Conservation (phyloP, 2,329 filamentous ascomycete species). For the Neurospora crassa region DNA sequence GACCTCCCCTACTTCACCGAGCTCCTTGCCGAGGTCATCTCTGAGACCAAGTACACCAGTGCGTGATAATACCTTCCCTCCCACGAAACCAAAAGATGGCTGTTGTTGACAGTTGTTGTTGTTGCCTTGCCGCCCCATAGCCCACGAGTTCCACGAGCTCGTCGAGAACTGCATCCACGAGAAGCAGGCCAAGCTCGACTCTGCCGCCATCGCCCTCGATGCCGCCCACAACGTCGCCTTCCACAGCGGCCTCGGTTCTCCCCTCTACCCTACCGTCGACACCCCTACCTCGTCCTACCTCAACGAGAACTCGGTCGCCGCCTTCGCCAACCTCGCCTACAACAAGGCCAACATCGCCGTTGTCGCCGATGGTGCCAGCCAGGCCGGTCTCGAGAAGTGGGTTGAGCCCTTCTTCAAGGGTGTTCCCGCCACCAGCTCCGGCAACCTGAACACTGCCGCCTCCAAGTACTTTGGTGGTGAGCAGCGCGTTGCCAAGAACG, state of each 20-base stretch:
- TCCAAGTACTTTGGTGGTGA: conserved; percentile 92
- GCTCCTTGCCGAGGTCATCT: conserved; percentile 84
- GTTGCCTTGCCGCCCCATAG: conserved; percentile 34
- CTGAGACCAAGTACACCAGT: conserved; percentile 78
- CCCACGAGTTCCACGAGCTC: conserved; percentile 84
- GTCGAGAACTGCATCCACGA: conserved; percentile 66
- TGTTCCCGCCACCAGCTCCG: conserved; percentile 45
- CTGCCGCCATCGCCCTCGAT: conserved; percentile 65
- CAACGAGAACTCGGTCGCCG: conserved; percentile 61
- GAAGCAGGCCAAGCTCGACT: conserved; percentile 64
- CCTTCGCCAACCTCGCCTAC: conserved; percentile 72
- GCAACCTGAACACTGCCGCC: conserved; percentile 48
- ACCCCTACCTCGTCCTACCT: conserved; percentile 73
- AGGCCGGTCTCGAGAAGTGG: conserved; percentile 76
- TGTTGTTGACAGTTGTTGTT: conserved; percentile 9
- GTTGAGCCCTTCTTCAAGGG: conserved; percentile 83
- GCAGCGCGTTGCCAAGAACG: conserved; percentile 70
- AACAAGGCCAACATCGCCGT: conserved; percentile 85
- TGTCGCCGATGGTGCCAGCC: conserved; percentile 77
- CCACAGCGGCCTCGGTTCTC: conserved; percentile 81
- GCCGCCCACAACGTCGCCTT: conserved; percentile 80
- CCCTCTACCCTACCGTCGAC: conserved; percentile 62
- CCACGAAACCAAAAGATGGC: conserved; percentile 3
- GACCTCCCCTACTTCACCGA: conserved; percentile 97
- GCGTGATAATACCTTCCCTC: conserved; percentile 26